Conservation (phyloP, 2,329 filamentous ascomycete genomes). For the Chaetomium globosum region DNA sequence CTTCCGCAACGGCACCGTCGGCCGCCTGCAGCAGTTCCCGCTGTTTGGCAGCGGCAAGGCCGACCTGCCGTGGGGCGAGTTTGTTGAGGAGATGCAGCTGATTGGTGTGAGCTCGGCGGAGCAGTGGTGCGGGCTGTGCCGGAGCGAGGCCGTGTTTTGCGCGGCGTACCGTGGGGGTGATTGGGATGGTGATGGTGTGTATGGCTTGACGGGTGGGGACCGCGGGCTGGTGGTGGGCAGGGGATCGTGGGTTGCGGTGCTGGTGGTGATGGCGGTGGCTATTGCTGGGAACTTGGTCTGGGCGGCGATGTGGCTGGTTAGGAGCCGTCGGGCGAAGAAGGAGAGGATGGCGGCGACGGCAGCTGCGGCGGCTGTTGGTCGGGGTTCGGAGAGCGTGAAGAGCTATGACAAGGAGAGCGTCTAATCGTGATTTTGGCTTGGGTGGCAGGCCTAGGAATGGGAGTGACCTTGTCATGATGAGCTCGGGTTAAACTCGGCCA, state of each 20-base stretch:
- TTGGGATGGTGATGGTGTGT: background rate
- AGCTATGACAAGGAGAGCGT: conserved; percentile 20
- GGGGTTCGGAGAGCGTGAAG: conserved; percentile 5
- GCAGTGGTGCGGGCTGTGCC: conserved; percentile 75
- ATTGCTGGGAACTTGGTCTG: conserved; percentile 15
- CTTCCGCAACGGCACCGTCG: conserved; percentile 62
- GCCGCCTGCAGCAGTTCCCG: conserved; percentile 57
- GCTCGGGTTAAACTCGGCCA: background rate
- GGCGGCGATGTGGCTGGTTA: conserved; percentile 12
- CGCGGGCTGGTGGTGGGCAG: background rate
- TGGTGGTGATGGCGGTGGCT: conserved; percentile 23
- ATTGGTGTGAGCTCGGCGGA: conserved; percentile 57
- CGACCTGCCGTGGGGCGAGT: conserved; percentile 68
- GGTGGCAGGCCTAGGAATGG: background rate
- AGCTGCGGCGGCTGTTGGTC: background rate
- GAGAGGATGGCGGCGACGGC: background rate
- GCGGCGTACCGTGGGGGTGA: conserved; percentile 41
- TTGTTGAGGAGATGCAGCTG: conserved; percentile 58
- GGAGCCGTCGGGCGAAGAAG: background rate
- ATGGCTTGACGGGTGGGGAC: background rate
- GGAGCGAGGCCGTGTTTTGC: conserved; percentile 70
- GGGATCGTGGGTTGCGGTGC: conserved; percentile 20
- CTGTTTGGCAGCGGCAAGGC: conserved; percentile 61
- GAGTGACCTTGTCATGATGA: background rate
- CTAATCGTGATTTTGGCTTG: background rate